Evolutionary conservation across 805 yeast species (phyloP), one percentile per base, ranked within the genome.

Genomic region (Priceomyces melissophilus): DNA sequence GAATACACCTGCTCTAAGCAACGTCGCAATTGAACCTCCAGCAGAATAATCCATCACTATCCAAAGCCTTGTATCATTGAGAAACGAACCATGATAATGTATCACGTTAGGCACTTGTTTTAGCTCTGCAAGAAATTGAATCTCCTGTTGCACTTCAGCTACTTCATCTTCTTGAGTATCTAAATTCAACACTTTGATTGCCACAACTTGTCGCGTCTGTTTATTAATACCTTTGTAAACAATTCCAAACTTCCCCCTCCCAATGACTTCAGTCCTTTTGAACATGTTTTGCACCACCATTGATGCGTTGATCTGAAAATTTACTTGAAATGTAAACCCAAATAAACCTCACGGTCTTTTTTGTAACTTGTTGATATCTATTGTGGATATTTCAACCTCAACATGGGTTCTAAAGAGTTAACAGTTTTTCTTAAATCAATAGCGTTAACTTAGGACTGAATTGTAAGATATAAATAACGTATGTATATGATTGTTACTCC

Each of bases 31-130:
- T 1, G 96, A 85, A 0, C 99, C 99, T 11, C 99, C 99, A 1
- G 96, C 93, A 63, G 98, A 91, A 55, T 86, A 80, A 57, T 93
- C 99, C 97, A 93, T 93, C 43, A 93, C 81, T 59, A 93, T 90
- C 98, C 99, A 93, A 29, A 93, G 71, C 54, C 86, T 83, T n/a
- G 96, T 84, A 36, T 91, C 97, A 46, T 82, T 79, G 23, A 95
- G 64, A 49, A 84, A 84, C 0, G 95, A 84, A 0, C 96, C 97
- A 57, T 85, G 87, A 63, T 93, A 93, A 47, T 84, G 90, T 2
- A 96, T 89, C 39, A 93, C 87, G 53, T 93, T 93, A n/a, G 95
- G 93, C 12, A 85, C 86, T 40, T 79, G 81, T 52, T 87, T 85
- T 47, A 93, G 68, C 48, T 86, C 88, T 1, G 95, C 72, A 42